phyloP scores from a whole-genome alignment of 768 basidiomycete species.

The Suillus lakei region DNA sequence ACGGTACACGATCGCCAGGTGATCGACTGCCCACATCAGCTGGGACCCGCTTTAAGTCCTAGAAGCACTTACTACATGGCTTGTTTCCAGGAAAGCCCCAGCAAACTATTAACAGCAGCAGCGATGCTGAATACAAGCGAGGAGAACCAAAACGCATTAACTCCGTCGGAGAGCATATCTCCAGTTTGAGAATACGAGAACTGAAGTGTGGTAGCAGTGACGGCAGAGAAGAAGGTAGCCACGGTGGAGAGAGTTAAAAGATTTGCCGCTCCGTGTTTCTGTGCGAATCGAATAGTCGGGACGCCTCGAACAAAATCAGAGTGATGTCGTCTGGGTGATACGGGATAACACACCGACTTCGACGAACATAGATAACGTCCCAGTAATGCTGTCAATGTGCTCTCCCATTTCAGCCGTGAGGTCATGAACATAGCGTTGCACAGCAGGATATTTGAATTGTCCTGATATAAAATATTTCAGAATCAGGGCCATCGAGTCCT shows the following conservation, averaged over 20 bases:
- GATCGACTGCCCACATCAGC: constrained; percentile 57
- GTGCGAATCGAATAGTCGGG: constrained; percentile 76
- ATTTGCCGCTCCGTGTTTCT: constrained; percentile 72
- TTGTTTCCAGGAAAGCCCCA: constrained; percentile 80
- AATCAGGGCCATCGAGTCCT: background rate
- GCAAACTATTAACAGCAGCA: constrained; percentile 76
- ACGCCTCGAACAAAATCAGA: constrained; percentile 51
- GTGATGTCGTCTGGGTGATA: background rate
- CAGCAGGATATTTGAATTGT: constrained; percentile 73
- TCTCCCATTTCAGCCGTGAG: constrained; percentile 76
- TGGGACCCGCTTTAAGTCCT: background rate
- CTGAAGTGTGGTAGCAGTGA: constrained; percentile 74
- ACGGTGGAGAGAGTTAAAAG: constrained; percentile 77
- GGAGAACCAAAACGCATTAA: constrained; percentile 77
- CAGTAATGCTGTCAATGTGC: constrained; percentile 70
- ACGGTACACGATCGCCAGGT: constrained; percentile 75
- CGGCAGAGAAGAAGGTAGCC: constrained; percentile 78
- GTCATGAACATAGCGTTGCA: constrained; percentile 77
- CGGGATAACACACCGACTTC: constrained; percentile 62
- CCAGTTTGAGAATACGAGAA: constrained; percentile 54
- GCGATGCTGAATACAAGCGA: constrained; percentile 79
- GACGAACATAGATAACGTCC: constrained; percentile 73
- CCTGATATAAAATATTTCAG: constrained; percentile 40
- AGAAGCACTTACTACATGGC: constrained; percentile 74
- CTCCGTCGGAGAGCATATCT: constrained; percentile 48